Conservation (phyloP, 768 basidiomycete species). For the Suillus lakei region DNA sequence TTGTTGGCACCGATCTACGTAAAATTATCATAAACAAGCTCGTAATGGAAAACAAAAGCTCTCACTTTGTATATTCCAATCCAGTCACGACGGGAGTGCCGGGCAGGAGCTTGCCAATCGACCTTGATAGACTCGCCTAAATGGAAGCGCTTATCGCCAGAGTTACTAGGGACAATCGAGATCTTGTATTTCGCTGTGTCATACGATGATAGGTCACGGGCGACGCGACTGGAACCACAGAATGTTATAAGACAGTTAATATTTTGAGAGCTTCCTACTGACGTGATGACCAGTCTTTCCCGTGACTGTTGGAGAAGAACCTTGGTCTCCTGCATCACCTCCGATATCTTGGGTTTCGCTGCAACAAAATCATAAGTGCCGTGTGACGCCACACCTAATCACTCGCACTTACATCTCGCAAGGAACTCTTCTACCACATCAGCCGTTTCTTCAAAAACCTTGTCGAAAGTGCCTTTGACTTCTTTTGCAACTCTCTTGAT, state of each 20-base stretch:
- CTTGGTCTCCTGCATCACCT: slow-evolving; percentile 93
- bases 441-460: slow-evolving; percentile 93
- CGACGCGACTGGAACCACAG: slow-evolving; percentile 62
- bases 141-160: slow-evolving; percentile 69
- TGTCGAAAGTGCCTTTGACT: slow-evolving; percentile 93
- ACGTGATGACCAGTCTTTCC: slow-evolving; percentile 93
- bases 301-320: slow-evolving; percentile 88
- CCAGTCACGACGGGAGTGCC: slow-evolving; percentile 94
- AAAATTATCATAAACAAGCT: slow-evolving; percentile 9
- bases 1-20: slow-evolving; percentile 85
- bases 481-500: slow-evolving; percentile 85
- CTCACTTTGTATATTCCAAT: slow-evolving; percentile 87
- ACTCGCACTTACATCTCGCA: slow-evolving; percentile 70
- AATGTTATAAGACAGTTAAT: slow-evolving; percentile 5
- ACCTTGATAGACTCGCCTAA: slow-evolving; percentile 90
- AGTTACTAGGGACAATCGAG: slow-evolving; percentile 56
- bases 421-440: slow-evolving; percentile 94
- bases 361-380: slow-evolving; percentile 15
- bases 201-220: slow-evolving; percentile 78
- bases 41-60: background rate
- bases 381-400: too few species aligned
- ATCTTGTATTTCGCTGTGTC: slow-evolving; percentile 83
- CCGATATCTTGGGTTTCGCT: slow-evolving; percentile 90
- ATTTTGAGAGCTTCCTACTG: slow-evolving; percentile 33
- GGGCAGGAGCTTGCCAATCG: slow-evolving; percentile 83